Evolutionary conservation across 2,329 filamentous ascomycete genomes (phyloP).

Genomic region (Penicillium sp.): DNA sequence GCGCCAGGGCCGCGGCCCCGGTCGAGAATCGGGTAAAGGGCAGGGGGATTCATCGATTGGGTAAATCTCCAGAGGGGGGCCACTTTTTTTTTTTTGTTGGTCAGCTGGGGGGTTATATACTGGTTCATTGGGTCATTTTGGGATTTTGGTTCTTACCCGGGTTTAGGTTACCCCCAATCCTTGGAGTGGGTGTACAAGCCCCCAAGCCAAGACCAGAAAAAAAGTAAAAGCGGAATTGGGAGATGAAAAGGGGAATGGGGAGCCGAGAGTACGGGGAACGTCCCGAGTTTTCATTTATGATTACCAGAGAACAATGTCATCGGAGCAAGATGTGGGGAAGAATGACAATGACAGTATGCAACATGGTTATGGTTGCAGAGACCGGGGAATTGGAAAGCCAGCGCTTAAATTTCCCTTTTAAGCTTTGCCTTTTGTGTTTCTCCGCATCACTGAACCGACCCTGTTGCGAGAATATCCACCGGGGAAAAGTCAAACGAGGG

Average conservation of each 20-base stretch:
- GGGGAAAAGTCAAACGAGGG: slow-evolving; percentile 9
- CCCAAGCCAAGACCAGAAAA: not conserved
- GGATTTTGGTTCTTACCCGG: not conserved
- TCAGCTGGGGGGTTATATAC: slow-evolving; percentile 4
- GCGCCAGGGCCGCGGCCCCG: not conserved
- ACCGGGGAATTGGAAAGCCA: not conserved
- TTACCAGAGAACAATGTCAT: not conserved
- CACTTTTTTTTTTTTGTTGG: not conserved
- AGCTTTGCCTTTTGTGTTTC: slow-evolving; percentile 9
- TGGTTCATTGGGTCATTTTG: not conserved
- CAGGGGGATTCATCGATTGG: not conserved
- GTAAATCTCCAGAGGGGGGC: not conserved
- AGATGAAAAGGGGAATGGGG: not conserved
- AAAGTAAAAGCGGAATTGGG: not conserved
- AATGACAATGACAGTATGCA: not conserved
- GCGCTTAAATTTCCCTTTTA: slow-evolving; percentile 19
- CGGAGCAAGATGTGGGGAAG: not conserved
- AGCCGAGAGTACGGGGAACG: not conserved
- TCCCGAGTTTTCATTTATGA: not conserved
- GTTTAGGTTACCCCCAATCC: not conserved
- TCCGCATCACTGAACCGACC: not conserved
- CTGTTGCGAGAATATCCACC: slow-evolving; percentile 11
- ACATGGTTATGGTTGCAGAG: not conserved
- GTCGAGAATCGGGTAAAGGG: not conserved
- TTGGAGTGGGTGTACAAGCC: not conserved